Percentiles rank a stretch among this genome's conserved stretches.
phyloP scores from a whole-genome alignment of 2,329 filamentous ascomycete species.

The Calonectria montana region DNA sequence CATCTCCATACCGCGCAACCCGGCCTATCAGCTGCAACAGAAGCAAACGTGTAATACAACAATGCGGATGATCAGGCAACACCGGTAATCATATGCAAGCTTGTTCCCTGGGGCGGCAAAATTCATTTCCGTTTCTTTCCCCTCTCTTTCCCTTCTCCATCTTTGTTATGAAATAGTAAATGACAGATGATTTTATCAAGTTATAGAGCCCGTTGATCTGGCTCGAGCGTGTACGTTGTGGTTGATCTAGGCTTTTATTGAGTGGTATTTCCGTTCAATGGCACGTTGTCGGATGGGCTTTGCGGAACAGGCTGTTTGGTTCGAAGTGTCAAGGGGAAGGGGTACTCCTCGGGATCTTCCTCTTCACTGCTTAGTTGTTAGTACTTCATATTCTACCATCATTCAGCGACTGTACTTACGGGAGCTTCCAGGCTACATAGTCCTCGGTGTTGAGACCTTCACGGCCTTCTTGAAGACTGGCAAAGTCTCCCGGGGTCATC shows the following conservation, averaged over 20 bases:
- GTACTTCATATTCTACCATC: not conserved
- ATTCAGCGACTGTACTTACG: conserved; percentile 72
- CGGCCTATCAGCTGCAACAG: conserved; percentile 20
- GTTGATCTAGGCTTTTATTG: not conserved
- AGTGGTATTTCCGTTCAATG: conserved; percentile 36
- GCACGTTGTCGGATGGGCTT: conserved; percentile 39
- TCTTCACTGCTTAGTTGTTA: conserved; percentile 74
- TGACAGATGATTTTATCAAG: conserved; percentile 3
- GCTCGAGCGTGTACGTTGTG: not conserved
- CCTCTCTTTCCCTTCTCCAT: conserved; percentile 16
- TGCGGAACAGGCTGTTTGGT: conserved; percentile 57
- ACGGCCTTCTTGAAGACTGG: conserved; percentile 91
- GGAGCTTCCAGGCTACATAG: conserved; percentile 97
- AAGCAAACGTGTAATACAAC: conserved; percentile 13
- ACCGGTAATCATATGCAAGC: conserved; percentile 19
- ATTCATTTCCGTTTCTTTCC: conserved; percentile 22
- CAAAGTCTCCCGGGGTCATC: conserved; percentile 99
- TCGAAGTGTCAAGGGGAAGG: conserved; percentile 69
- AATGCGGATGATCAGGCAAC: conserved; percentile 19
- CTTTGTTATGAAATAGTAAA: conserved; percentile 12
- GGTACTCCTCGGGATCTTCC: conserved; percentile 84
- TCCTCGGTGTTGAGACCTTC: conserved; percentile 96
- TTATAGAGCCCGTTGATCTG: not conserved
- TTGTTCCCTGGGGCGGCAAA: conserved; percentile 4
- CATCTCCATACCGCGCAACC: conserved; percentile 16